phyloP scores from a whole-genome alignment of 2,329 filamentous ascomycete species.

The Alternaria triticina region DNA sequence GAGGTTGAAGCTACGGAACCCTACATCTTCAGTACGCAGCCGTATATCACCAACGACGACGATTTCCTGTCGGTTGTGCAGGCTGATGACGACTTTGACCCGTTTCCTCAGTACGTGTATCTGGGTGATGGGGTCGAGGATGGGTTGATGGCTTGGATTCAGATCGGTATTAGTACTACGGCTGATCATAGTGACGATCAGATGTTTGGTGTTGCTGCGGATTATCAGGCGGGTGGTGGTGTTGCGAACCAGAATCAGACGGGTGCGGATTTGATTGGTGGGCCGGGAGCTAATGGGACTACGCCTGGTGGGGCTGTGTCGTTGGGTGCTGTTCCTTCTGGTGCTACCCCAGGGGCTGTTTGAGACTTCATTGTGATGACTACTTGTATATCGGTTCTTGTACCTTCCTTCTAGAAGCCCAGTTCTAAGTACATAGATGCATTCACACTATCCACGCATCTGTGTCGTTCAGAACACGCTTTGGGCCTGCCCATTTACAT shows the following conservation, averaged over 20 bases:
- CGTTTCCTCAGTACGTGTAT: slow-evolving; percentile 32
- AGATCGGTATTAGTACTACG: slow-evolving; percentile 31
- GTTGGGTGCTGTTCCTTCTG: slow-evolving; percentile 17
- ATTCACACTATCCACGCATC: neutral
- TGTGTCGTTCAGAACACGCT: neutral
- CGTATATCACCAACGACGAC: slow-evolving; percentile 26
- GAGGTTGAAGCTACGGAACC: slow-evolving; percentile 48
- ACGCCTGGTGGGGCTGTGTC: slow-evolving; percentile 16
- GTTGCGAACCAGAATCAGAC: slow-evolving; percentile 17
- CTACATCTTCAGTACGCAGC: slow-evolving; percentile 47
- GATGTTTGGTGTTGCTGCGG: slow-evolving; percentile 27
- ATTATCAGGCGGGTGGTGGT: slow-evolving; percentile 29
- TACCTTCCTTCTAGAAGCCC: neutral
- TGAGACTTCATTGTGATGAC: neutral
- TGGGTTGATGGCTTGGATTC: slow-evolving; percentile 35
- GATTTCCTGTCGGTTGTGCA: slow-evolving; percentile 37
- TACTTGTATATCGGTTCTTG: neutral
- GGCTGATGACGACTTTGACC: slow-evolving; percentile 30
- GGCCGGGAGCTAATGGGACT: neutral
- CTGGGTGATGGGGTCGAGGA: slow-evolving; percentile 28
- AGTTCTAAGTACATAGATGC: neutral
- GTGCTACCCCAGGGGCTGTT: neutral
- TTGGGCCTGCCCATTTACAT: slow-evolving; percentile 27
- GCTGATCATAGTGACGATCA: slow-evolving; percentile 21
- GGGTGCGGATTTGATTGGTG: slow-evolving; percentile 7